Evolutionary conservation across 2,329 filamentous ascomycete genomes (phyloP), one percentile per base, ranked within the genome.

Genomic region (Fusarium poae): DNA sequence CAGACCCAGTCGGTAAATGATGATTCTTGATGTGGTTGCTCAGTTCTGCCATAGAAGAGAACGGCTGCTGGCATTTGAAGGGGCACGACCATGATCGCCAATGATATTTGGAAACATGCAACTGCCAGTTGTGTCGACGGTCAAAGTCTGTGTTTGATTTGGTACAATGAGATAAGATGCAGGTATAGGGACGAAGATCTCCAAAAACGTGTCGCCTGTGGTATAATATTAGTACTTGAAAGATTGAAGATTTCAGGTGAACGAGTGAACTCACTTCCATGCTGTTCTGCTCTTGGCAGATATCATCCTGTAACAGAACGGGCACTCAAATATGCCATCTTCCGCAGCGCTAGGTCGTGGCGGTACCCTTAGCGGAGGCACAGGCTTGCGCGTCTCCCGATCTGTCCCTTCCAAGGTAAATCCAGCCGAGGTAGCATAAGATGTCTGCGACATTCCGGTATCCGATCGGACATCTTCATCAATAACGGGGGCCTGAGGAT

Each of bases 181-280:
- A 82, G 0, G 75, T 62, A 30, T 82, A 83, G 0, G 80, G 81
- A 12, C 76, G 72, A 2, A 83, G 61, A 34, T 83, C 81, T 5
- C 58, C 55, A 42, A 79, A 79, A 0, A 83, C 68, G 50, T 83
- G 81, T 7, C 72, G 73, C 7, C 77, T 78, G 2, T n/a, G 5
- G 12, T 16, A 2, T 15, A 5, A 4, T n/a, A 1, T 35, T 30
- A 45, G 34, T 9, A 3, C 1, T 13, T n/a, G 16, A 27, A 12
- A 12, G 8, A 44, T 11, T 3, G 10, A 7, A 2, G 3, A 10
- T 8, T 15, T 8, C 10, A 1, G 3, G 11, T 15, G n/a, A 29
- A 46, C n/a, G 3, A 51, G 1, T 2, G 6, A n/a, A 54, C 75
- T 62, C 55, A 79, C 62, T 73, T 76, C 80, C 80, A 82, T 0